Conservation (phyloP, 83 land plant genomes). For the Picea abies region DNA sequence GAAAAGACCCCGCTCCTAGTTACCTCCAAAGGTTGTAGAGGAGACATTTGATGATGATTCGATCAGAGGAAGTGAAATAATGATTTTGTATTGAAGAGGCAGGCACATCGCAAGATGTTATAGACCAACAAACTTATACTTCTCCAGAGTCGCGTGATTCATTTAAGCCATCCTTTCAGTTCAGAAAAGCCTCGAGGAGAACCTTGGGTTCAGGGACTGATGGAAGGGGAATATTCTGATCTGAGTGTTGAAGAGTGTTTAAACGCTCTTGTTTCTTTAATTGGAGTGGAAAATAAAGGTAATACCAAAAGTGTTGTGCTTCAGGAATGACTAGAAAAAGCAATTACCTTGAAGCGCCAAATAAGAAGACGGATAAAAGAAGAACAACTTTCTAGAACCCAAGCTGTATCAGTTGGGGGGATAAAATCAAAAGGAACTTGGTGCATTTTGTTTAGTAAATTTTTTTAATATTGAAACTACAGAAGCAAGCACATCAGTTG, state of each 20-base stretch:
- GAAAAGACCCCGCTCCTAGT: too few species aligned
- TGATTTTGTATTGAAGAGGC: neutral
- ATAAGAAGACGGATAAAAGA: constrained; percentile 88
- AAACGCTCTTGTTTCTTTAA: constrained; percentile 86
- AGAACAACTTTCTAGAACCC: constrained; percentile 55
- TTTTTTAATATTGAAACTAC: too few species aligned
- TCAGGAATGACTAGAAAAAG: constrained; percentile 93
- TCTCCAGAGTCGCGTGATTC: neutral
- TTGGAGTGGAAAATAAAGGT: constrained; percentile 74
- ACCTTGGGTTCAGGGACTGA: too few species aligned
- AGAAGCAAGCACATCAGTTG: too few species aligned
- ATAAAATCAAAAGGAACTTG: constrained; percentile 50
- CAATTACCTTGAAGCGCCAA: constrained; percentile 89
- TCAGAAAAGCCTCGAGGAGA: neutral
- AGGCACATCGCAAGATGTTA: neutral
- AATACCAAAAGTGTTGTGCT: constrained; percentile 87
- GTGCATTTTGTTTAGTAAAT: too few species aligned
- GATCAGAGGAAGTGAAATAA: neutral
- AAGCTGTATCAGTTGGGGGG: constrained; percentile 33
- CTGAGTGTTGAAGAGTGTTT: constrained; percentile 98
- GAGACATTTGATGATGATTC: neutral
- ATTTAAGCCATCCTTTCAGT: neutral
- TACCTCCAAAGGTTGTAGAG: neutral
- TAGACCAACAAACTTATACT: neutral
- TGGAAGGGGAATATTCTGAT: too few species aligned